Percentiles rank a stretch among this genome's conserved stretches.
These are phyloP conservation scores for Cyclotella choctawhatcheeana DNA, from an alignment of 108 stramenopile genomes.

Conservation along the genomic window DNA sequence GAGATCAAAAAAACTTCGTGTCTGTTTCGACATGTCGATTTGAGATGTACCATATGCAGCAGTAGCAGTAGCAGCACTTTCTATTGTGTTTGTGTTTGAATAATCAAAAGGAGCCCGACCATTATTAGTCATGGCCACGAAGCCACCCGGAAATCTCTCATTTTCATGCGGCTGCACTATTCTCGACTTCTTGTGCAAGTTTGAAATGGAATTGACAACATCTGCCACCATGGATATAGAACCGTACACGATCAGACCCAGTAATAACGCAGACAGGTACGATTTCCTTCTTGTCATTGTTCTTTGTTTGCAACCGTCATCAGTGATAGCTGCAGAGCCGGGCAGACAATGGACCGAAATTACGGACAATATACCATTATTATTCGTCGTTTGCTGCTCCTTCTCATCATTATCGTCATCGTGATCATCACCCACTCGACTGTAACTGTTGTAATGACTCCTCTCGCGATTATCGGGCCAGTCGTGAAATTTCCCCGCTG, in stretches of 20 bases:
- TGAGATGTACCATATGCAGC: too few species aligned
- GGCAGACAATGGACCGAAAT: constrained; percentile 16
- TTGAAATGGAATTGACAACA: constrained; percentile 16
- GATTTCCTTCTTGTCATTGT: not conserved
- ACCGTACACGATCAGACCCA: constrained; percentile 22
- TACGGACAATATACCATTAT: constrained; percentile 6
- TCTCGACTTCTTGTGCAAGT: not conserved
- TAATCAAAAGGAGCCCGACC: not conserved
- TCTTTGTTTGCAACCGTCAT: not conserved
- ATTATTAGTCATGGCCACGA: not conserved
- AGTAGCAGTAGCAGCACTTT: too few species aligned
- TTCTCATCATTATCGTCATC: not conserved
- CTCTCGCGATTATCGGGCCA: constrained; percentile 7
- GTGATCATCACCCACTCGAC: not conserved
- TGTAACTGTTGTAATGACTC: not conserved
- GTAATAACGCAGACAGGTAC: constrained; percentile 1
- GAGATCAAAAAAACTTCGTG: not conserved
- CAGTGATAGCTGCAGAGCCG: not conserved
- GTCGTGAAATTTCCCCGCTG: not conserved
- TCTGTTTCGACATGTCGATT: too few species aligned
- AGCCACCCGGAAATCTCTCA: constrained; percentile 26
- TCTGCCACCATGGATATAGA: constrained; percentile 17
- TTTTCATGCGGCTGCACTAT: not conserved
- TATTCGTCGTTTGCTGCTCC: not conserved
- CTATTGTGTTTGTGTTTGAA: constrained; percentile 1